Conservation (phyloP, 257 asterid species). For the Solanum sejunctum region DNA sequence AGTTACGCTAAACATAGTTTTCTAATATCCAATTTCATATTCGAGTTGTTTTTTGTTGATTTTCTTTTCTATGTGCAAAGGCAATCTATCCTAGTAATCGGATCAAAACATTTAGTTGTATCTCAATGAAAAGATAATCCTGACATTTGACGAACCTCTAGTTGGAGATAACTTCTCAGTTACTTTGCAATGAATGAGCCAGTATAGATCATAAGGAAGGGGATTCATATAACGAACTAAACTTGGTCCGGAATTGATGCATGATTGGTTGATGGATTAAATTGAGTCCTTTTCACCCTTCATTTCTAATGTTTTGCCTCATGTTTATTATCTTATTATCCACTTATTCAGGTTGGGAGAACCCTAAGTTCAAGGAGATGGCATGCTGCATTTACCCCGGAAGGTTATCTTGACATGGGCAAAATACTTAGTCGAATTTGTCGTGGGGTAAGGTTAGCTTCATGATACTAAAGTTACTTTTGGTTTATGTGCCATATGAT, state of each 20-base stretch:
- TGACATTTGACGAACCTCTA: neutral
- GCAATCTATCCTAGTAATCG: neutral
- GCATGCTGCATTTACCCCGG: conserved; percentile 72
- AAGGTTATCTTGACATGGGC: conserved; percentile 78
- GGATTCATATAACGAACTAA: neutral
- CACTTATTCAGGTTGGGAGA: conserved; percentile 57
- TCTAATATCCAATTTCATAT: neutral
- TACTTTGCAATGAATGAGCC: neutral
- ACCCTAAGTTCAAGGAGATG: conserved; percentile 83
- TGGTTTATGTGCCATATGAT: neutral
- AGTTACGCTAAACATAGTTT: neutral
- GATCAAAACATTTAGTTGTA: neutral
- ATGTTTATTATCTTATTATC: neutral
- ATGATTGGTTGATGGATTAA: neutral
- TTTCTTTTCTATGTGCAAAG: neutral
- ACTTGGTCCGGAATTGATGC: neutral
- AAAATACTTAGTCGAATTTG: conserved; percentile 68
- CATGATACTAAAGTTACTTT: neutral
- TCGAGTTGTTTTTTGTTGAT: neutral
- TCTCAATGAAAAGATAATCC: neutral
- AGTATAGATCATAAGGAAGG: neutral
- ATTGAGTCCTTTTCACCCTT: neutral
- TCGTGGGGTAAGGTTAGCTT: conserved; percentile 56
- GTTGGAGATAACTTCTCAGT: neutral
- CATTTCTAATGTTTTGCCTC: neutral